Base-by-base conservation (phyloP, 2,329 filamentous ascomycete species). In the Paecilomyces niveus region DNA sequence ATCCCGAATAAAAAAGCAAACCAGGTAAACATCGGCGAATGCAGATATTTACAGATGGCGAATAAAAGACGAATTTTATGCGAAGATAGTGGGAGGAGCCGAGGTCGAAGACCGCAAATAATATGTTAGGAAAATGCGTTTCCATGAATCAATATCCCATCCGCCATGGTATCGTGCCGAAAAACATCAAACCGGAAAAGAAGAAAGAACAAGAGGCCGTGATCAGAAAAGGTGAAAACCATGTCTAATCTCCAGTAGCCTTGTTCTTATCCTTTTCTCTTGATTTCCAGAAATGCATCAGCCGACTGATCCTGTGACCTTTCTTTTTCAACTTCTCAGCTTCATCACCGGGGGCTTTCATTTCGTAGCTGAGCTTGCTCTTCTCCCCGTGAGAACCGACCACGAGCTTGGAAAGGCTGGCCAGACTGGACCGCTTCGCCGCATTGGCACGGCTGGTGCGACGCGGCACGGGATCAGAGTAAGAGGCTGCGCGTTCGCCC, bases 281-380 rank as follows among this genome's bases (percentile, higher is more conserved):
- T 24, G 70, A 67, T 65, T 76, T 76, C 78, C 78, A 80, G 62
- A 80, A 80, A 60, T 77, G 73, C 72, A 80, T 76, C 52, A 80
- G 65, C 56, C 77, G 76, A 64, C 76, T 80, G 35, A 81, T 73
- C 55, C 78, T 72, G 57, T 73, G 73, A 49, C 70, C 69, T 63
- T 78, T 80, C 66, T 74, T 78, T 62, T 74, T 78, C 18, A 68
- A 65, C 58, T 67, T 74, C 31, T 74, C 73, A n/a, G 65, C 59
- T n/a, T 70, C 66, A 39, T 76, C 76, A 15, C 67, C 62, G 0
- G 74, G 72, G 18, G 76, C 72, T 57, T 77, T 77, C 63, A 78
- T 75, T 58, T 77, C 76, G 53, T 78, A 70, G 53, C 73, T 73
- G 32, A 78, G 69, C 60, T 78, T 78, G 65, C 75, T 78, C 58